Evolutionary conservation across 352 stramenopile species (phyloP), one percentile per base, ranked within the genome.

Genomic region (Globisporangium nodosum): DNA sequence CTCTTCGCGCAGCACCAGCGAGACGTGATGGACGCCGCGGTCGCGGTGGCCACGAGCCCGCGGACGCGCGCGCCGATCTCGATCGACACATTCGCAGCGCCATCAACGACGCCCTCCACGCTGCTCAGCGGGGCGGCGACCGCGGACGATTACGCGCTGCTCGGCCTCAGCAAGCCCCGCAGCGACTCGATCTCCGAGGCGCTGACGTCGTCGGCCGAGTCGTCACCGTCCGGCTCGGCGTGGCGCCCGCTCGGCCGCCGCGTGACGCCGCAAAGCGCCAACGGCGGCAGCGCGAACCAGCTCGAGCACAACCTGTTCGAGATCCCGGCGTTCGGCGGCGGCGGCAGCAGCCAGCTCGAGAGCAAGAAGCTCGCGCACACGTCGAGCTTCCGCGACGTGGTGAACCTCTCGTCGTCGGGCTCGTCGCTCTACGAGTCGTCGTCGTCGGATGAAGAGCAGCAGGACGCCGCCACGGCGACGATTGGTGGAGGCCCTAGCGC

Each of bases 371-470:
- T 87, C 0, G 52, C 68, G 27, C 64, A 79, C 49, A 49, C 64
- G 11, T 55, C 60, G 12, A 83, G 72, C 54, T 83, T 81, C 50
- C 76, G 74, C 3, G 74, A 78, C 5, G 64, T 81, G 5, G 66
- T 72, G 16, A 72, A 69, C 52, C 54, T 87, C 21, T 87, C 76
- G 52, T 83, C 70, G 3, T 83, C 76, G 0, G 72, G 57, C 24
- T 87, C 76, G 43, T 87, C 76, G 31, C 60, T 82, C 35, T 76
- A 76, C 59, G 76, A 81, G 52, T 84, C 74, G 24, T 78, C 69
- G 18, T 77, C 65, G 18, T 70, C 63, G 13, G 71, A 81, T 8
- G 74, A 84, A 5, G 74, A 84, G 46, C 40, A 54, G 12, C 49
- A 71, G 46, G 57, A 74, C 49, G 37, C 52, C 37, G 7, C 31